A percentile compares a stretch with the other conserved stretches of the same genome.
Conservation (phyloP, 1,284 basidiomycete species). For the Laetiporus sulphureus region DNA sequence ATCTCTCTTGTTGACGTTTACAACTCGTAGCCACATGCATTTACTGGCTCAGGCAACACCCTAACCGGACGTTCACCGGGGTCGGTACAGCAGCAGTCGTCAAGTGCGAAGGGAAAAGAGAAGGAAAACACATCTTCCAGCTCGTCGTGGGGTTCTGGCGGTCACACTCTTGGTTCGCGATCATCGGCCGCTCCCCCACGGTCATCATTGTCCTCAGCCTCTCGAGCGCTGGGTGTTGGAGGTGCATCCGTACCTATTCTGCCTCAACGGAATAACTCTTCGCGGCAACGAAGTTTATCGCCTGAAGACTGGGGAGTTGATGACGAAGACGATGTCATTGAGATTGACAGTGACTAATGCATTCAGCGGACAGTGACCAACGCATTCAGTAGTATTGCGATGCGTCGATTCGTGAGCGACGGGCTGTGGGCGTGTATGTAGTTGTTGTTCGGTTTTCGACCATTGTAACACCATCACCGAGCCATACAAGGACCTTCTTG, state of each 20-base stretch:
- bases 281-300: conserved; percentile 50
- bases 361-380: too few species aligned
- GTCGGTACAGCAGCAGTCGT: conserved; percentile 22
- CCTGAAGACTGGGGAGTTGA: conserved; percentile 70
- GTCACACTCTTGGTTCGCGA: conserved; percentile 46
- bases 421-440: too few species aligned
- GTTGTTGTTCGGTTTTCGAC: too few species aligned
- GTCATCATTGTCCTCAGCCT: conserved; percentile 8
- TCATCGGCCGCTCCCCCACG: conserved; percentile 27
- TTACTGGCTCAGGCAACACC: conserved; percentile 91
- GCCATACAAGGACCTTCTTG: too few species aligned
- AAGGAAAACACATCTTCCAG: conserved; percentile 34
- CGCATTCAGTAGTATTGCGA: too few species aligned
- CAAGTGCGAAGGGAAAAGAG: conserved; percentile 43
- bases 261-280: conserved; percentile 32
- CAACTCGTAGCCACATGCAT: conserved; percentile 41
- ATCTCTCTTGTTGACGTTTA: background rate
- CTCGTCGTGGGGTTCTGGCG: conserved; percentile 44
- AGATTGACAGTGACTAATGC: conserved; percentile 78
- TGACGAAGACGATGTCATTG: conserved; percentile 65
- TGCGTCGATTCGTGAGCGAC: too few species aligned
- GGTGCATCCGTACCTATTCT: conserved; percentile 43
- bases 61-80: conserved; percentile 44
- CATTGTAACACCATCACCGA: too few species aligned
- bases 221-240: conserved; percentile 40